These are phyloP conservation scores for Xylaria digitata DNA, from an alignment of 2,329 filamentous ascomycete species.

Conservation along the genomic window DNA sequence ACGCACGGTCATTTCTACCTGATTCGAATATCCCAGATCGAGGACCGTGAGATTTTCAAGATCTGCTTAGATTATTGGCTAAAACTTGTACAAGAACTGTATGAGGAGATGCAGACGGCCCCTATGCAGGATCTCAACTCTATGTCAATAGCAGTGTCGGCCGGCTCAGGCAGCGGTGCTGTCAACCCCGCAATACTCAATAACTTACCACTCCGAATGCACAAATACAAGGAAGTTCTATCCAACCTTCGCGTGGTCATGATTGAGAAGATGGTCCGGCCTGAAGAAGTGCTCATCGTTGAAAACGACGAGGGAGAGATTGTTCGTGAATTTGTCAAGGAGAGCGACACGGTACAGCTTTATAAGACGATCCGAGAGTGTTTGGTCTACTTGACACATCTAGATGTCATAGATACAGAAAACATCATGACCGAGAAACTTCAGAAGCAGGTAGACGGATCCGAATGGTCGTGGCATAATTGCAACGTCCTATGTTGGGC, in stretches of 20 bases:
- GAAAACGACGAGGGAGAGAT: constrained; percentile 99
- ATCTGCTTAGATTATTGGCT: constrained; percentile 99
- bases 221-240: constrained; percentile 95
- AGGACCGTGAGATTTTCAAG: constrained; percentile 99
- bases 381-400: constrained; percentile 94
- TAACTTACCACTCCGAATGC: constrained; percentile 94
- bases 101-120: constrained; percentile 98
- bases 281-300: constrained; percentile 98
- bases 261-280: constrained; percentile 99
- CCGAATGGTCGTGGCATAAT: constrained; percentile 99
- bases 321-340: constrained; percentile 98
- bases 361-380: constrained; percentile 99
- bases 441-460: constrained; percentile 91
- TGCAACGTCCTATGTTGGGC: constrained; percentile 99
- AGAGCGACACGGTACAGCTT: constrained; percentile 97
- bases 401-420: constrained; percentile 97
- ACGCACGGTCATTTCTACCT: constrained; percentile 98
- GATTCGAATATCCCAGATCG: constrained; percentile 97
- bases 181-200: constrained; percentile 85
- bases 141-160: constrained; percentile 77
- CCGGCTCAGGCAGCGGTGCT: constrained; percentile 79
- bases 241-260: constrained; percentile 96
- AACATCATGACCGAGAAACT: constrained; percentile 99
- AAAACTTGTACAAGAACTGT: constrained; percentile 95
- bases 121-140: constrained; percentile 95